Evolutionary conservation across 108 stramenopile genomes (phyloP).

Genomic region (Conticribra weissflogii): DNA sequence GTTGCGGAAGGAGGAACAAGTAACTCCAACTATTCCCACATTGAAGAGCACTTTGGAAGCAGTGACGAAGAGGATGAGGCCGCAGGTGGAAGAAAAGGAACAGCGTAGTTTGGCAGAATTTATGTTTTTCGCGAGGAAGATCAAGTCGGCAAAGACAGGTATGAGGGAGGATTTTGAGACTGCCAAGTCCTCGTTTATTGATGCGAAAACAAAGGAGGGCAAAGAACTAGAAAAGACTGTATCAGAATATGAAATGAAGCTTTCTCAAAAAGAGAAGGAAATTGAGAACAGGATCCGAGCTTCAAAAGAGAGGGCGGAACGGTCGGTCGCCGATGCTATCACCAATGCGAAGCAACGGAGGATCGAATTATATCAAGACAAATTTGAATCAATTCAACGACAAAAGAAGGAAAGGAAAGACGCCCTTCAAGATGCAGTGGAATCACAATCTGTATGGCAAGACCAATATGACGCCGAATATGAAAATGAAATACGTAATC

Average conservation of each 20-base stretch:
- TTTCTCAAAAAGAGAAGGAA: constrained; percentile 28
- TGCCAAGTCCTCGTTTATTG: constrained; percentile 19
- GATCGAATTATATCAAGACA: constrained; percentile 28
- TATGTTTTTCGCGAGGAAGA: constrained; percentile 29
- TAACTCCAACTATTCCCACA: constrained; percentile 13
- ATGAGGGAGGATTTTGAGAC: constrained; percentile 1
- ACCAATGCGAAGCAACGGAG: constrained; percentile 17
- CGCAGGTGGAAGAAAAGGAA: constrained; percentile 22
- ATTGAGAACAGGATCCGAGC: constrained; percentile 7
- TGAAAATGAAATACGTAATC: constrained; percentile 22
- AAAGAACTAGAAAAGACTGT: constrained; percentile 12
- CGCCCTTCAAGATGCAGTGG: constrained; percentile 11
- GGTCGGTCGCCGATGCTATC: constrained; percentile 20
- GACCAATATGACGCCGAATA: constrained; percentile 38
- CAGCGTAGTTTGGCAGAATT: constrained; percentile 28
- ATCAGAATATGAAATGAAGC: constrained; percentile 11
- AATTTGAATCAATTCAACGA: constrained; percentile 20
- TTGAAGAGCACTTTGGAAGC: constrained; percentile 7
- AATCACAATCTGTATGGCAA: constrained; percentile 15
- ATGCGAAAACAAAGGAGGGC: constrained; percentile 3
- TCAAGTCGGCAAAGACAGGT: constrained; percentile 8
- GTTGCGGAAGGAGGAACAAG: background rate
- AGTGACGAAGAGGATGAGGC: constrained; percentile 4
- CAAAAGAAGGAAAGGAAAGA: constrained; percentile 15
- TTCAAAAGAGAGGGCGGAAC: constrained; percentile 25